Evolutionary conservation across 2,329 filamentous ascomycete genomes (phyloP).

Genomic region (Aureobasidium leucospermi): DNA sequence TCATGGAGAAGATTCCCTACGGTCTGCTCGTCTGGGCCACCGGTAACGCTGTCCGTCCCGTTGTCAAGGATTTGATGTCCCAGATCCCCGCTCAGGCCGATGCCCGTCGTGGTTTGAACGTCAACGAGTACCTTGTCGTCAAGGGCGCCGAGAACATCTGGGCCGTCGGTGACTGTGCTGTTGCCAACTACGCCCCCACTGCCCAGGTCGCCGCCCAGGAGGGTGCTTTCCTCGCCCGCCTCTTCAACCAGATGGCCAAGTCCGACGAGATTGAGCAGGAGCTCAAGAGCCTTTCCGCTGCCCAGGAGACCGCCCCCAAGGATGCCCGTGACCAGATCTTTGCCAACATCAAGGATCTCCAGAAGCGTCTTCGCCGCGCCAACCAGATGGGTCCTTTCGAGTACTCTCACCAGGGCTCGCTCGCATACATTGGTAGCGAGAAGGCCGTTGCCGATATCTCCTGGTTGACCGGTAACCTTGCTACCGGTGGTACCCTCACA

Average conservation of each 20-base stretch:
- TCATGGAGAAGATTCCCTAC: constrained; percentile 75
- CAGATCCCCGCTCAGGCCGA: constrained; percentile 93
- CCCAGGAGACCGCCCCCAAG: constrained; percentile 57
- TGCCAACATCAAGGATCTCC: constrained; percentile 74
- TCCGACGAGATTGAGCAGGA: constrained; percentile 74
- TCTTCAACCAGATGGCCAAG: constrained; percentile 99
- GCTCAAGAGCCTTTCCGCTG: constrained; percentile 59
- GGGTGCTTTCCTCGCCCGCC: constrained; percentile 83
- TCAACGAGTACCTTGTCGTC: constrained; percentile 98
- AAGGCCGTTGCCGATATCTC: constrained; percentile 95
- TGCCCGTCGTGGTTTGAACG: constrained; percentile 85
- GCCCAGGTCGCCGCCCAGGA: constrained; percentile 96
- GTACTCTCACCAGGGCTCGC: constrained; percentile 93
- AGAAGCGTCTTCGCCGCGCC: constrained; percentile 79
- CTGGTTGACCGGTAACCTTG: constrained; percentile 96
- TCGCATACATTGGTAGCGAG: constrained; percentile 97
- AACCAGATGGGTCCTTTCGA: constrained; percentile 97
- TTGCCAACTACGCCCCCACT: constrained; percentile 95
- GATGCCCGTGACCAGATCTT: constrained; percentile 51
- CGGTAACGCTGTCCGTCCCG: constrained; percentile 82
- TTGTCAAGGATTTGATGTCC: constrained; percentile 84
- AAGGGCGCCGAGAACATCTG: constrained; percentile 96
- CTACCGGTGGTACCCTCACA: constrained; percentile 78
- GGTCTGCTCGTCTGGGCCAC: constrained; percentile 97
- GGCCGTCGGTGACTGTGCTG: constrained; percentile 95